Percentiles rank a stretch among this genome's conserved stretches.
These are phyloP conservation scores for Erythrobasidium yunnanense DNA, from an alignment of 768 basidiomycete species.

Conservation along the genomic window DNA sequence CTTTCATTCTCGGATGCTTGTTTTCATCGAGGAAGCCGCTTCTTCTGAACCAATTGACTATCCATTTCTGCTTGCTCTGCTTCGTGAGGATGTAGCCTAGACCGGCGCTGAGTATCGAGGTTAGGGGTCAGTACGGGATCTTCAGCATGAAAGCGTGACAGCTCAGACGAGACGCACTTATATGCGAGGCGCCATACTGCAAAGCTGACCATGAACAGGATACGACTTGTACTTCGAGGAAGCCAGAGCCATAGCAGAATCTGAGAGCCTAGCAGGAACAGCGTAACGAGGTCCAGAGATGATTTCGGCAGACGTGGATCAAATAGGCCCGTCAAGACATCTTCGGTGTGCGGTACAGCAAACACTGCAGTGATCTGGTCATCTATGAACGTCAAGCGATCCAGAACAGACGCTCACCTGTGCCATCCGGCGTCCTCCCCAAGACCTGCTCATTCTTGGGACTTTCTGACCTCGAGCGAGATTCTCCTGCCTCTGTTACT, in stretches of 20 bases:
- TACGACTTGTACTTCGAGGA: constrained; percentile 49
- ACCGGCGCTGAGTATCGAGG: constrained; percentile 47
- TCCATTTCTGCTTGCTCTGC: constrained; percentile 92
- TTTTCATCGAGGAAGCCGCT: constrained; percentile 73
- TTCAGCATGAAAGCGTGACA: neutral
- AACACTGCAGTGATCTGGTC: constrained; percentile 59
- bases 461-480: too few species aligned
- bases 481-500: too few species aligned
- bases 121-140: neutral
- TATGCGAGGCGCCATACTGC: constrained; percentile 86
- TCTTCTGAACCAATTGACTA: constrained; percentile 65
- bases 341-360: constrained; percentile 80
- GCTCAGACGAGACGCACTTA: constrained; percentile 45
- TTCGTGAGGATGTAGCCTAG: constrained; percentile 87
- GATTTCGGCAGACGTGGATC: constrained; percentile 73
- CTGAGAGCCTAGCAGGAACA: constrained; percentile 67
- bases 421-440: constrained; percentile 19
- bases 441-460: neutral
- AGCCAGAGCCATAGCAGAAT: constrained; percentile 58
- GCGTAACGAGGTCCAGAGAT: constrained; percentile 63
- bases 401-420: constrained; percentile 2
- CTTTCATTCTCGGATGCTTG: constrained; percentile 44
- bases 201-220: constrained; percentile 82
- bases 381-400: too few species aligned
- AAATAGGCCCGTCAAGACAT: constrained; percentile 74